phyloP scores from a whole-genome alignment of 2,329 filamentous ascomycete species.

The Kalmusia sp. region DNA sequence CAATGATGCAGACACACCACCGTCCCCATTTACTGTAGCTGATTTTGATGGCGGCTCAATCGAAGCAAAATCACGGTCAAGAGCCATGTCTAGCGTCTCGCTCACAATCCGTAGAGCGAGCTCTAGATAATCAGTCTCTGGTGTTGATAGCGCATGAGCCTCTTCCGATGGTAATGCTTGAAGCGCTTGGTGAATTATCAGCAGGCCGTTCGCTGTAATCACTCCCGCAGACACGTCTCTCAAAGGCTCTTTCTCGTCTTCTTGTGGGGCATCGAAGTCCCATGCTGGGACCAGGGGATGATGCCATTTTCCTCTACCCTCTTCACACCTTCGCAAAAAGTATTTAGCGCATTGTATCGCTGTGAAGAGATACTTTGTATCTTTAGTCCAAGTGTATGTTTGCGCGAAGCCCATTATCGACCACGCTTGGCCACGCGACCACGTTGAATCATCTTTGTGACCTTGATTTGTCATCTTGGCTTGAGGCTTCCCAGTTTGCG shows the following conservation, averaged over 20 bases:
- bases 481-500: slow-evolving; percentile 52
- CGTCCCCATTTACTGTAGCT: slow-evolving; percentile 19
- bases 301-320: slow-evolving; percentile 37
- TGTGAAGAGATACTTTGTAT: slow-evolving; percentile 51
- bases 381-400: slow-evolving; percentile 56
- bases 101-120: slow-evolving; percentile 29
- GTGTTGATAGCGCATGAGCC: slow-evolving; percentile 1
- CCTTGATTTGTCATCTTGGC: slow-evolving; percentile 59
- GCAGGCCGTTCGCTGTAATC: slow-evolving; percentile 51
- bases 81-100: slow-evolving; percentile 39
- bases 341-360: slow-evolving; percentile 55
- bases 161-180: slow-evolving; percentile 20
- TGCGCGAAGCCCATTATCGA: slow-evolving; percentile 57
- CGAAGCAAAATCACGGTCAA: slow-evolving; percentile 34
- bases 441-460: slow-evolving; percentile 52
- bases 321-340: slow-evolving; percentile 52
- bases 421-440: slow-evolving; percentile 60
- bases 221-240: slow-evolving; percentile 51
- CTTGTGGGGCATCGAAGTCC: slow-evolving; percentile 60
- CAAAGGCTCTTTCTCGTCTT: slow-evolving; percentile 39
- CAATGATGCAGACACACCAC: slow-evolving; percentile 17
- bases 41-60: slow-evolving; percentile 22
- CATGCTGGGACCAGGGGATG: slow-evolving; percentile 52
- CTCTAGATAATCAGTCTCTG: slow-evolving; percentile 23
- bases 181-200: slow-evolving; percentile 48